These are phyloP conservation scores for Pseudogymnoascus sp. DNA, from an alignment of 2,329 filamentous ascomycete species.

Conservation along the genomic window DNA sequence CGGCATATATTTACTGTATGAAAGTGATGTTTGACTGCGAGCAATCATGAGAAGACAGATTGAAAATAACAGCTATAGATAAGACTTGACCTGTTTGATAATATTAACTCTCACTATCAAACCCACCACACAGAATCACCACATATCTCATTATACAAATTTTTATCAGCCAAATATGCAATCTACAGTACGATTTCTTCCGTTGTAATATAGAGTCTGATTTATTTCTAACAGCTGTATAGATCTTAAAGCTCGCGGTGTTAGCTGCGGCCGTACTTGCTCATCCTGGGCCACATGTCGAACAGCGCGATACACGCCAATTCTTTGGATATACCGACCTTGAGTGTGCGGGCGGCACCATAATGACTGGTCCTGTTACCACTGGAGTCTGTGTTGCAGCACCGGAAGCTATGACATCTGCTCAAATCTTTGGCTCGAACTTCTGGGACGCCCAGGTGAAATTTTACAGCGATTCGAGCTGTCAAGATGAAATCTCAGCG, in stretches of 20 bases:
- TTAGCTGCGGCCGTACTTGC: neutral
- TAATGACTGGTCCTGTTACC: neutral
- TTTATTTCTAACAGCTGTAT: neutral
- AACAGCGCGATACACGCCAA: neutral
- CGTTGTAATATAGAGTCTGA: neutral
- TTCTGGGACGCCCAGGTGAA: neutral
- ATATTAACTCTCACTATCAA: neutral
- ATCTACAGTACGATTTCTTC: neutral
- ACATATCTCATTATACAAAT: neutral
- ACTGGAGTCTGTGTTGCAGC: neutral
- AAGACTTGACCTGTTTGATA: neutral
- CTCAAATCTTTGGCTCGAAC: neutral
- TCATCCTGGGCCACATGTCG: neutral
- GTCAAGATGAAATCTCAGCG: neutral
- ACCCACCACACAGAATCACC: neutral
- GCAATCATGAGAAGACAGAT: neutral
- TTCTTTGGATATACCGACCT: neutral
- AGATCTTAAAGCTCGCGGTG: neutral
- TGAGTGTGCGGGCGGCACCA: neutral
- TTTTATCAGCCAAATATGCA: neutral
- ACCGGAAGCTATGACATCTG: neutral
- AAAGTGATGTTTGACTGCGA: neutral
- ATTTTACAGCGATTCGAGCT: neutral
- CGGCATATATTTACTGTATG: neutral
- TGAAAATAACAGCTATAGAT: neutral